A percentile compares a stretch with the other conserved stretches of the same genome.
Evolutionary conservation across 257 asterid species (phyloP).

Genomic region (Scutellaria baicalensis): DNA sequence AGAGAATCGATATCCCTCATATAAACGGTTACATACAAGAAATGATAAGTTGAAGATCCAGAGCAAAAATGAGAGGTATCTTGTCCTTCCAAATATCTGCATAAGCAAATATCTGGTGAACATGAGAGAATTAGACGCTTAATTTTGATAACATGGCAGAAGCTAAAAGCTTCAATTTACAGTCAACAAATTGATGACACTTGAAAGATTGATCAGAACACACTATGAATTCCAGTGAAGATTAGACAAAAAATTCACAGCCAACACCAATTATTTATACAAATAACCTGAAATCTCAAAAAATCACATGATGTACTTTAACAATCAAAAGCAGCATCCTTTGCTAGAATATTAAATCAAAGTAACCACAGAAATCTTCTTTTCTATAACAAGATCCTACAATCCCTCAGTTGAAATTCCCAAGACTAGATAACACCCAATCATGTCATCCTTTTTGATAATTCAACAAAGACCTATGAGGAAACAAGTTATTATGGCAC

Average conservation of each 20-base stretch:
- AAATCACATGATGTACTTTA: background rate
- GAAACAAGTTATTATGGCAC: background rate
- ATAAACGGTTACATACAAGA: constrained; percentile 68
- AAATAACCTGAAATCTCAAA: background rate
- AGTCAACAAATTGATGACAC: background rate
- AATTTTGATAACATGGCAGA: background rate
- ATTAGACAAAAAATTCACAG: background rate
- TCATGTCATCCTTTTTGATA: background rate
- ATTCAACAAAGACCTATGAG: background rate
- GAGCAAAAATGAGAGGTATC: constrained; percentile 48
- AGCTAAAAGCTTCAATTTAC: background rate
- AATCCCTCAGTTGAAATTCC: background rate
- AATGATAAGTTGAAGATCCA: constrained; percentile 74
- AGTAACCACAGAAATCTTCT: background rate
- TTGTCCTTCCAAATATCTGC: constrained; percentile 80
- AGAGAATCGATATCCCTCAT: constrained; percentile 79
- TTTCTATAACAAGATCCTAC: background rate
- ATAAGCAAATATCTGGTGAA: constrained; percentile 41
- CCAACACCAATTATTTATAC: background rate
- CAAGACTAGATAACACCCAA: background rate
- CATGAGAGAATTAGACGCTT: constrained; percentile 33
- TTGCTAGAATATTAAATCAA: background rate
- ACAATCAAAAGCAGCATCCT: background rate
- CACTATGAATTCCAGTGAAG: background rate
- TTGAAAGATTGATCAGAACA: background rate